Evolutionary conservation across 176 grass and related monocot species (phyloP), one percentile per base, ranked within the genome.

Genomic region (Canna indica): DNA sequence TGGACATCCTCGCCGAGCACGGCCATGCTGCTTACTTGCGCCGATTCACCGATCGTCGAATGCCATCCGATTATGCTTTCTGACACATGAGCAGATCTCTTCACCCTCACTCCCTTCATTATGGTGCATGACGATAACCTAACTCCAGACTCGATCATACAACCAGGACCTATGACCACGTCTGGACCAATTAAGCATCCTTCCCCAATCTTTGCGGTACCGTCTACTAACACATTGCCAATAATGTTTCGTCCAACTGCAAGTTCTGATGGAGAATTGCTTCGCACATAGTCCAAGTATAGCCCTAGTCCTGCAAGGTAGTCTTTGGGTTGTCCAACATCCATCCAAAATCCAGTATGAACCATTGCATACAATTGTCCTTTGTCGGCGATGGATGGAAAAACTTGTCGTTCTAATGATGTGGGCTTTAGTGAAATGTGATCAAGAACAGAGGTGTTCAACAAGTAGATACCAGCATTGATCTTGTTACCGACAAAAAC

Each of bases 401-500:
- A 74, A 31, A 74, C 27, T 45, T 74, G 54, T n/a, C 22, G 36
- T 17, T 74, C 72, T 13, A 74, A 61, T n/a, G 57, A 74, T 29
- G 54, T 62, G 3, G 56, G 72, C 11, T 42, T 13, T 24, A 30
- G 38, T 30, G 35, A 25, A 46, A 74, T 61, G 12, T 26, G 22
- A 60, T 61, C 36, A 30, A 74, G 72, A 31, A 74, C 72, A 45
- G 5, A 20, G 17, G 35, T 56, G 34, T 46, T 74, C 27, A 62
- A 45, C 41, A 63, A 20, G 57, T 74, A 74, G 24, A 74, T 32
- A 20, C 72, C 57, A 44, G 72, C 57, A 74, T 74, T 62, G 38
- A 34, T 74, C 26, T 62, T 74, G 72, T 74, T 74, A 20, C 57
- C 72, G 4, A 74, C 72, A 45, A 74, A 74, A 11, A 74, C 36